Base-by-base conservation (phyloP, 257 asterid genomes). In the Primulina tabacum region DNA sequence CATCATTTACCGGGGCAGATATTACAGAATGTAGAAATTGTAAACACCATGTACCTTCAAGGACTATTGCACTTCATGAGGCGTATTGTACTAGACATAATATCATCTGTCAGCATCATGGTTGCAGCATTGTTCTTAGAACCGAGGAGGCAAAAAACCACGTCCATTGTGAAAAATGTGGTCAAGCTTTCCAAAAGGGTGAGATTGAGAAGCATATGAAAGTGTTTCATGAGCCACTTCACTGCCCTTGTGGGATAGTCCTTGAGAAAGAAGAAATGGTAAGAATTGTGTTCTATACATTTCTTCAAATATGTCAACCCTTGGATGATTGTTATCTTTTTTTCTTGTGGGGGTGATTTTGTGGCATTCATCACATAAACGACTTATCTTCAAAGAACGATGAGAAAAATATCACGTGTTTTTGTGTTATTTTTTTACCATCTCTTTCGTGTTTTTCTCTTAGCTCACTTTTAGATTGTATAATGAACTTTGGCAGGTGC, bases 211-310 rank as follows among this genome's bases (percentile, higher is more conserved):
- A 94, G 78, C 99, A 94, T 69, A 80, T 86, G 91, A 89, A 88
- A 80, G 96, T 91, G 40, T 94, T 94, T 80, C 99, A 94, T 9
- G 96, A 85, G 74, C 97, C 99, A 24, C 96, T 94, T 73, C 85
- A 82, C 50, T 94, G 99, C 73, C 87, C 92, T 5, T 94, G 99
- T 67, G 97, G 99, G 29, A 63, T 84, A 63, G 82, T 87, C 72
- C 96, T 94, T 60, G 97, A 89, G 84, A 91, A 94, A 78, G 95
- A 88, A 69, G 83, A 84, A 68, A 94, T 94, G 99, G 99, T 94
- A 80, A 75, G 86, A 37, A 68, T 33, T 28, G 28, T 28, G 26
- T 33, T 62, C 33, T 37, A 26, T 64, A 33, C 37, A 53, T 60
- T 57, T 64, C 33, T n/a, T 29, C 29, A 56, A 32, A 26, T 37